Evolutionary conservation across 495 filamentous ascomycete genomes (phyloP).

Genomic region (Penicillium bialowiezense): DNA sequence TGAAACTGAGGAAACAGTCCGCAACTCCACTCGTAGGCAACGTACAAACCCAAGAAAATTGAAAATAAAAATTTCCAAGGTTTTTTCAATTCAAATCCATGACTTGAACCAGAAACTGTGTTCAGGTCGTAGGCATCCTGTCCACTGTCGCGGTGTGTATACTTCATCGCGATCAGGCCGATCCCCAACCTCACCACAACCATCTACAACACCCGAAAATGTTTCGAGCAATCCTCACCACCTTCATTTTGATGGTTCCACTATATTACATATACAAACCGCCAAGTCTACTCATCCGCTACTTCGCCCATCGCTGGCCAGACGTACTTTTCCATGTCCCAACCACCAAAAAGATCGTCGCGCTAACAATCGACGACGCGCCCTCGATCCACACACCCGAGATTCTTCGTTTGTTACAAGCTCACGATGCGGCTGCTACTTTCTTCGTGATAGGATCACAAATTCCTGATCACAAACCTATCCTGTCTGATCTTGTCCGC

Average conservation of each 20-base stretch:
- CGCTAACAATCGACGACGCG: conserved; percentile 81
- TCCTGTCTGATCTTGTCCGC: conserved; percentile 59
- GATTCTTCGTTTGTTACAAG: conserved; percentile 63
- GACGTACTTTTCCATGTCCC: conserved; percentile 70
- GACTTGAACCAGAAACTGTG: no score
- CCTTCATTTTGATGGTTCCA: conserved; percentile 51
- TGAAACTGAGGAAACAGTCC: no score
- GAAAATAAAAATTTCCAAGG: no score
- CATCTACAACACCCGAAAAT: conserved; percentile 29
- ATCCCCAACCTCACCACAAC: no score
- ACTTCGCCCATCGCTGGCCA: conserved; percentile 67
- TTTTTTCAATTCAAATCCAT: no score
- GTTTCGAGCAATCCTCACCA: conserved; percentile 40
- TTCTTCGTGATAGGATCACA: conserved; percentile 82
- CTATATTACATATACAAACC: conserved; percentile 74
- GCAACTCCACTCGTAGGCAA: no score
- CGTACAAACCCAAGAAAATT: no score
- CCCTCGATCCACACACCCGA: conserved; percentile 69
- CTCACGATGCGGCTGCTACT: conserved; percentile 59
- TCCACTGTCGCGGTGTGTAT: no score
- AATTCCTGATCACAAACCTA: conserved; percentile 56
- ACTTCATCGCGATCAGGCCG: no score
- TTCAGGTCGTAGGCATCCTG: no score
- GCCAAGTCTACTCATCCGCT: conserved; percentile 60
- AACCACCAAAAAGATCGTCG: conserved; percentile 58